Evolutionary conservation across 1,284 basidiomycete species (phyloP), one percentile per base, ranked within the genome.

Genomic region (Porogramme epimiltina): DNA sequence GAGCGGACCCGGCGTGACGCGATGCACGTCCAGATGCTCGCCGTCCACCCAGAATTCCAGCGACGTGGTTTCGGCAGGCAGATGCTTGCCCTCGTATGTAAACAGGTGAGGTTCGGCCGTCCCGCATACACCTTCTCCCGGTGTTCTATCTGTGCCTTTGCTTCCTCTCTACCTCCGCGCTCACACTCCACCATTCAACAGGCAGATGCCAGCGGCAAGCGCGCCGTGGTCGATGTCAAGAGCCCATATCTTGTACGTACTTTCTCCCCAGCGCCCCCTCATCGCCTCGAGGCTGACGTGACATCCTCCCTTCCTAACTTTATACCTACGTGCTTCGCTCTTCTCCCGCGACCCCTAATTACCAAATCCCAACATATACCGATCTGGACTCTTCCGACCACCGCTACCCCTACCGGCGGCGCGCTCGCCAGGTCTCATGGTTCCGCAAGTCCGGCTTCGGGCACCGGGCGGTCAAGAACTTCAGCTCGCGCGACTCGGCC

Each of bases 401-500:
- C n/a, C n/a, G n/a, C n/a, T n/a, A n/a, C n/a, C n/a, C 38, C 18
- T 33, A 16, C 23, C 22, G 15, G 20, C 13, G 10, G 16, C 31
- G 23, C 25, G 4, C 24, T 18, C 40, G 23, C 18, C 45, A 67
- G 65, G 64, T 67, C 20, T 53, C 58, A 23, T 64, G 58, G 54
- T 61, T 66, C 39, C 59, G 59, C 20, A 52, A 55, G 24, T 54
- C 52, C 18, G 64, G 63, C 18, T 66, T 63, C 51, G 47, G 45
- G 11, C 61, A 67, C 49, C 56, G 63, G 18, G 51, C 58, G 5
- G 66, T 67, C 18, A 65, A 64, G 55, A 67, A 67, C 57, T 60
- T 66, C 43, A 51, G 58, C 33, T 57, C 60, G 18, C 54, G 47
- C 25, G 54, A 56, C 33, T 58, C 54, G 11, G 50, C 60, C 8